These are phyloP conservation scores for Ophiocordyceps camponoti-leonardi DNA, from an alignment of 2,329 filamentous ascomycete genomes.

Conservation along the genomic window DNA sequence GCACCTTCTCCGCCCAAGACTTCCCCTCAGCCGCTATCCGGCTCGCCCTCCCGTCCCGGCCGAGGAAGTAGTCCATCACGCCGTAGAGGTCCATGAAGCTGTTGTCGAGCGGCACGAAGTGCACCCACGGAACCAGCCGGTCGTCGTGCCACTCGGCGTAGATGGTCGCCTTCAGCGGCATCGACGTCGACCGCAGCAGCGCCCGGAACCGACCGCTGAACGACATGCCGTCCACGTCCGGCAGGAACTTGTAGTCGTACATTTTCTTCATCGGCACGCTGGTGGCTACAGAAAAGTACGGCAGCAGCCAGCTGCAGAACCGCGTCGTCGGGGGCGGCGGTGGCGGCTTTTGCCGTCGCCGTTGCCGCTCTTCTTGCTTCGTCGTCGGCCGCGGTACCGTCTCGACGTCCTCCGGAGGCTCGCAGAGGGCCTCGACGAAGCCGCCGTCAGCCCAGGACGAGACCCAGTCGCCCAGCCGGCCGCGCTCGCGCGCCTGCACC, in stretches of 20 bases:
- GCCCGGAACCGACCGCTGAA: constrained; percentile 45
- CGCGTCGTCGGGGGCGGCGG: neutral
- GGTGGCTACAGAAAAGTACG: constrained; percentile 6
- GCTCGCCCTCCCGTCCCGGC: constrained; percentile 35
- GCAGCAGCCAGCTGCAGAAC: constrained; percentile 1
- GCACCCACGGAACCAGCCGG: constrained; percentile 50
- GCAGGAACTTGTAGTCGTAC: constrained; percentile 43
- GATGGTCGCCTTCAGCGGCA: constrained; percentile 55
- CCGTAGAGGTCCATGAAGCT: constrained; percentile 49
- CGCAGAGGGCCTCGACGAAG: constrained; percentile 23
- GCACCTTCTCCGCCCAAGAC: constrained; percentile 42
- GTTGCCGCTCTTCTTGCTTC: no score
- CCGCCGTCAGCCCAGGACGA: constrained; percentile 21
- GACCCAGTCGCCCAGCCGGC: constrained; percentile 23
- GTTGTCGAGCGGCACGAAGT: constrained; percentile 58
- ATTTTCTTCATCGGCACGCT: constrained; percentile 26
- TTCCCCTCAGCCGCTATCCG: constrained; percentile 42
- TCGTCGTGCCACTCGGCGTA: constrained; percentile 63
- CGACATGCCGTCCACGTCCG: constrained; percentile 54
- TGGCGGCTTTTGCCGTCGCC: no score
- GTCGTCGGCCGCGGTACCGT: neutral
- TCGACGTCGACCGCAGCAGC: constrained; percentile 44
- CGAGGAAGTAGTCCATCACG: constrained; percentile 45
- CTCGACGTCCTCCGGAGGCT: constrained; percentile 1
- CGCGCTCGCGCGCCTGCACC: constrained; percentile 15